These are phyloP conservation scores for Royoungia palumana DNA, from an alignment of 768 basidiomycete species.

Conservation along the genomic window DNA sequence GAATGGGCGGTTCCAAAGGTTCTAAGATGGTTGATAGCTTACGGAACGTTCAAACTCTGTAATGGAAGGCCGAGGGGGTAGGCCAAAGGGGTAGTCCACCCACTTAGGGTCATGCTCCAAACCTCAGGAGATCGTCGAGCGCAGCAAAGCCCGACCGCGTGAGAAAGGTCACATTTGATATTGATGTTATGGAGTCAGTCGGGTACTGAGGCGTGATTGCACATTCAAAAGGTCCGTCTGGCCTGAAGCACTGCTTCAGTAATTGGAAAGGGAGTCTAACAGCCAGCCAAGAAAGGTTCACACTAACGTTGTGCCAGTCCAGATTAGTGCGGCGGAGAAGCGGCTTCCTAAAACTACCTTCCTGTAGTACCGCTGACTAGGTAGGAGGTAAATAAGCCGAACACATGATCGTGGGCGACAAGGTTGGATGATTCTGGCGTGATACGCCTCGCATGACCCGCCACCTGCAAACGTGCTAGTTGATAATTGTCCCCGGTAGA, in stretches of 20 bases:
- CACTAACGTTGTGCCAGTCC: constrained; percentile 21
- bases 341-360: constrained; percentile 7
- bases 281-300: constrained; percentile 16
- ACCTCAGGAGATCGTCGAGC: constrained; percentile 13
- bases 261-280: constrained; percentile 7
- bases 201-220: constrained; percentile 21
- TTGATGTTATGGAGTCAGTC: constrained; percentile 12
- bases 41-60: constrained; percentile 8
- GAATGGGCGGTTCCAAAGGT: constrained; percentile 8
- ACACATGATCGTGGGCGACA: constrained; percentile 23
- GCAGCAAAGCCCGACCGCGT: constrained; percentile 10
- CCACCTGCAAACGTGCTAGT: constrained; percentile 10
- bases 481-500: constrained; percentile 9
- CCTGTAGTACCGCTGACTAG: constrained; percentile 6
- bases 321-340: constrained; percentile 27
- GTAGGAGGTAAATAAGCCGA: constrained; percentile 6
- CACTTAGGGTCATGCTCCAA: constrained; percentile 7
- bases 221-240: constrained; percentile 24
- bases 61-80: constrained; percentile 9
- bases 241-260: constrained; percentile 6
- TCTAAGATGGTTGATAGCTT: constrained; percentile 15
- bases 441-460: constrained; percentile 15
- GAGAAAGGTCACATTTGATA: constrained; percentile 19
- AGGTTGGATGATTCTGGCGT: constrained; percentile 12
- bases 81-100: constrained; percentile 3